Base-by-base conservation (phyloP, 2,329 filamentous ascomycete species). In the Colletotrichum higginsianum region DNA sequence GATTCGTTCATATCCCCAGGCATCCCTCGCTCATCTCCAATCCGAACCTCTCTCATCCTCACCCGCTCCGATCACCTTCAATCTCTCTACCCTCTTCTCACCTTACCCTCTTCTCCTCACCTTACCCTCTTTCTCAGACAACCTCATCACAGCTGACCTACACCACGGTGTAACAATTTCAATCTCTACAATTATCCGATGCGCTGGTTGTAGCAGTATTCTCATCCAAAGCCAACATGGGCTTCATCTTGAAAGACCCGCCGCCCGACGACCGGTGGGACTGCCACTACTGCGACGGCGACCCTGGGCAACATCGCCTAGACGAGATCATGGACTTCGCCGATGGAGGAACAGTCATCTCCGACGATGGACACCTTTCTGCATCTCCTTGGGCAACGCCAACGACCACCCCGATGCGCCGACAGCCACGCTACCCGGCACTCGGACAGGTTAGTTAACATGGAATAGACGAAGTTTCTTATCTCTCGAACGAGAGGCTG, bases 1-100 rank as follows among this genome's bases (percentile, higher is more conserved):
- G 47, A 61, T 53, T 35, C 35, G 46, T 72, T 72, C 69, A 72
- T 64, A 72, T 68, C 66, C 65, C 69, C 69, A 72, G 69, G 69
- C 69, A 72, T 64, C 69, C 69, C 69, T 72, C 69, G 65, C 65
- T 58, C 52, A 56, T 26, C 60, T 61, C 58, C 26, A 26, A 12
- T 18, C 16, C 12, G 47, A 53, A 21, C 44, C 60, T 63, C 57
- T 69, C 56, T 42, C 47, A 26, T 69, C 69, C 47, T 69, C 58
- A 69, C 30, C 69, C 68, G 53, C 68, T 71, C 68, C 68, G 58
- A 66, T 55, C 64, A 60, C 53, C 61, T 30, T 42, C 58, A 42
- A 23, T 42, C 57, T 62, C 42, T 44, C 60, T 50, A 64, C 40
- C 40, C 52, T 55, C 52, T 53, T 40, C 47, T 21, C 46, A 64